Evolutionary conservation across 805 yeast genomes (phyloP).

Genomic region (Starmera quercuum): DNA sequence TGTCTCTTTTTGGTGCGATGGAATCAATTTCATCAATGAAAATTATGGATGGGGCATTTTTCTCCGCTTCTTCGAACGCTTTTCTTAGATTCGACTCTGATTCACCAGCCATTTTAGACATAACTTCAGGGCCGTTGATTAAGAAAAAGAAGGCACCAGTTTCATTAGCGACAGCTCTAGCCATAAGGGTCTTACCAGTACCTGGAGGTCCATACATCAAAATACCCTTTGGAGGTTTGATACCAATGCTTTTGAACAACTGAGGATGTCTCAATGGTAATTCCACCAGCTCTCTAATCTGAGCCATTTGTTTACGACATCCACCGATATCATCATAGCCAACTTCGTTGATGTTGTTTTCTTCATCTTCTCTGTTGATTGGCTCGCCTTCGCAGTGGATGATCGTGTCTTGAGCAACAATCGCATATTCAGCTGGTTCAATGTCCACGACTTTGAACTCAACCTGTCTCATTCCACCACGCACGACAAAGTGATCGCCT

Average conservation of each 20-base stretch:
- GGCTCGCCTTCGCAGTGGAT: slow-evolving; percentile 99
- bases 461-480: slow-evolving; percentile 99
- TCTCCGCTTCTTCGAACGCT: slow-evolving; percentile 99
- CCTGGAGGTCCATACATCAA: slow-evolving; percentile 99
- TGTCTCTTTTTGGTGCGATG: slow-evolving; percentile 99
- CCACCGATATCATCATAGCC: slow-evolving; percentile 99
- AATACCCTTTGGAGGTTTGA: slow-evolving; percentile 97
- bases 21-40: slow-evolving; percentile 98
- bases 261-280: slow-evolving; percentile 98
- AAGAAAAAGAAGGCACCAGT: slow-evolving; percentile 98
- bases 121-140: slow-evolving; percentile 98
- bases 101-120: slow-evolving; percentile 99
- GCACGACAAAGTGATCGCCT: slow-evolving; percentile 91
- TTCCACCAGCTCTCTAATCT: slow-evolving; percentile 96
- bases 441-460: slow-evolving; percentile 98
- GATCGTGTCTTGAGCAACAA: slow-evolving; percentile 96
- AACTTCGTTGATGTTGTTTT: slow-evolving; percentile 90
- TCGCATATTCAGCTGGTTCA: slow-evolving; percentile 95
- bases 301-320: slow-evolving; percentile 98
- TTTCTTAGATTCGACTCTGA: slow-evolving; percentile 94
- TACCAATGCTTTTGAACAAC: slow-evolving; percentile 94
- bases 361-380: slow-evolving; percentile 96
- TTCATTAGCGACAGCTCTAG: slow-evolving; percentile 99
- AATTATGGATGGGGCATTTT: slow-evolving; percentile 95
- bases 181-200: slow-evolving; percentile 99